Base-by-base conservation (phyloP, 805 yeast species). In the Kazachstania psychrophila region DNA sequence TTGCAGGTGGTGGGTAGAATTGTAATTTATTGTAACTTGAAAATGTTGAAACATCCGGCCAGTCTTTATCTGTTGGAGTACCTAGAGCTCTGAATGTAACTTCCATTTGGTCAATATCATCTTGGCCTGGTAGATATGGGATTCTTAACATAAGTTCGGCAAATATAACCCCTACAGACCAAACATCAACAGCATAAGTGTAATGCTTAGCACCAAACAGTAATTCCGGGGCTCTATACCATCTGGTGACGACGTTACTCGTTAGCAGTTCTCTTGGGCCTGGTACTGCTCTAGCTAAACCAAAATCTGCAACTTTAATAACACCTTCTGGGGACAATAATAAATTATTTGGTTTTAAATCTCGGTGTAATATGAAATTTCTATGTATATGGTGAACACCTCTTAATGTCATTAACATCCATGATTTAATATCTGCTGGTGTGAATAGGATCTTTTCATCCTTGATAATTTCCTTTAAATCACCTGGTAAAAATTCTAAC, bases 151-250 rank as follows among this genome's bases (percentile, higher is more conserved):
- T 86, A 48, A 92, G 63, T 52, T 92, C 99, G 0, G 97, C 97
- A 65, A 92, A 92, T 3, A 92, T 89, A 25, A 87, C 75, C 2
- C 99, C 99, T 5, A 88, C 83, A 0, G 97, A 89, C 99, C 99
- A 92, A 10, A 87, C 65, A 61, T 92, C 99, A 3, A 92, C 73
- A 0, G 94, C 94, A 2, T 79, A 79, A 0, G 95, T 80, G 52
- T 92, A 92, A 57, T 86, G 92, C 33, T 79, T 71, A 0, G 96
- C 81, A 1, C 96, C 96, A 43, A 89, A 75, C 17, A 92, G 63
- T 32, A 92, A 64, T 52, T 92, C 99, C 0, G 99, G 99, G 0
- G 97, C 95, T 38, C 97, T 66, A 60, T 92, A 92, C 99, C 99
- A 92, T 42, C 97, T 65, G 2, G 99, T 92, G 2, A 92, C 98